Base-by-base conservation (phyloP, 495 filamentous ascomycete genomes). In the Talaromyces trachyspermus region DNA sequence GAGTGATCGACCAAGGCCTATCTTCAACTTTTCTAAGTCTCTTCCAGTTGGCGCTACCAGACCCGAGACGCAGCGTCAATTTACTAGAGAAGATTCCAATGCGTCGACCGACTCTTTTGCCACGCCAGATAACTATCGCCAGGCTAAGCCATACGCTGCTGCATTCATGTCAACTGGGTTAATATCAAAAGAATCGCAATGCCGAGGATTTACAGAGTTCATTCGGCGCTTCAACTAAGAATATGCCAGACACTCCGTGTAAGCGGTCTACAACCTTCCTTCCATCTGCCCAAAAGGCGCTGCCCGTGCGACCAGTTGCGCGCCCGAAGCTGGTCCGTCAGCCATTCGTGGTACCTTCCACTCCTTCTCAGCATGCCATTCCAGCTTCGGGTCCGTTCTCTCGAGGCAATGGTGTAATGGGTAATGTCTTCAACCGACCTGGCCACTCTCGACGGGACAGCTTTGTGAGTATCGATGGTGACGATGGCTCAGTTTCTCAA, bases 121-220 rank as follows among this genome's bases (percentile, higher is more conserved):
- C 24, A 97, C 91, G 0, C 91, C 91, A 0, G 78, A 87, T 46
- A 85, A 83, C 46, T 95, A 86, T 58, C 90, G 87, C 60, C 72
- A 80, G 5, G 86, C 83, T 10, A 94, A 85, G 60, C 91, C 91
- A 26, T 70, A 86, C 7, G 86, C 87, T 25, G 83, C 84, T 15
- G 91, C 89, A 9, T 96, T 96, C 64, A 86, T 85, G 74, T 96
- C 92, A 0, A 96, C 92, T 4, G 92, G 92, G 23, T 68, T 98
- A 36, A 85, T 97, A 26, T 95, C 92, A 4, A 97, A 80, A 56
- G 73, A 87, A 70, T 59, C 83, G 65, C 67, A 77, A 62, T 67
- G 71, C 70, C 2, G 78, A 83, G 35, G 69, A 78, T 10, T 67
- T 70, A 24, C 69, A 70, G 40, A 65, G 56, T 25, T 49, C 49